Evolutionary conservation across 148 eudicot species (phyloP).

Genomic region (Selenicereus undatus): DNA sequence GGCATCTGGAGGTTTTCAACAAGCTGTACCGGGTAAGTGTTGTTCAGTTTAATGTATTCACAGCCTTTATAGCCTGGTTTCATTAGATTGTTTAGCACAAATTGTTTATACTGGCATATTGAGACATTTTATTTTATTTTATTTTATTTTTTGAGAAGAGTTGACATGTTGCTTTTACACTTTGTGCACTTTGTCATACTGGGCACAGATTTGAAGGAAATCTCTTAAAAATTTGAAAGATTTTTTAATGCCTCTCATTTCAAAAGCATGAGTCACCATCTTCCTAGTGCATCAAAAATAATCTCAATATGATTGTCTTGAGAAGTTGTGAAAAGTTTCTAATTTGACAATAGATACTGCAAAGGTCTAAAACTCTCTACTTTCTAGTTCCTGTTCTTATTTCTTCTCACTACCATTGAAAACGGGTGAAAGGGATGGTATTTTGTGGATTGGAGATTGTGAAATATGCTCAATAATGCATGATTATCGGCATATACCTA

Average conservation of each 20-base stretch:
- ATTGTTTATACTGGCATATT: neutral
- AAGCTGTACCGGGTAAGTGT: constrained; percentile 40
- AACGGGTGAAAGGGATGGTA: neutral
- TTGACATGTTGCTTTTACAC: neutral
- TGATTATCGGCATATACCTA: neutral
- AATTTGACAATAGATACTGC: neutral
- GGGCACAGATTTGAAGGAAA: neutral
- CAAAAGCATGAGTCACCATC: neutral
- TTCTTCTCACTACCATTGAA: neutral
- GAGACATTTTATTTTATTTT: too few relatives aligned
- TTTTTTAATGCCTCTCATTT: neutral
- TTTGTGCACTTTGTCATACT: neutral
- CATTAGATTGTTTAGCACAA: neutral
- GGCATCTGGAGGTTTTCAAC: constrained; percentile 43
- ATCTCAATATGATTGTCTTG: neutral
- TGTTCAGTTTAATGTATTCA: neutral
- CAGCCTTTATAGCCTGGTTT: neutral
- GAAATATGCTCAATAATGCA: neutral
- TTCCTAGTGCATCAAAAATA: neutral
- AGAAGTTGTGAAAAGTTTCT: neutral
- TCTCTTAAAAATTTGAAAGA: neutral
- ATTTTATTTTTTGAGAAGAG: too few relatives aligned
- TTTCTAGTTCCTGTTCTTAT: neutral
- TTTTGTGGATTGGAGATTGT: neutral
- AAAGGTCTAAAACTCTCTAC: neutral